Conservation (phyloP, 257 asterid species). For the Schizonepeta tenuifolia region DNA sequence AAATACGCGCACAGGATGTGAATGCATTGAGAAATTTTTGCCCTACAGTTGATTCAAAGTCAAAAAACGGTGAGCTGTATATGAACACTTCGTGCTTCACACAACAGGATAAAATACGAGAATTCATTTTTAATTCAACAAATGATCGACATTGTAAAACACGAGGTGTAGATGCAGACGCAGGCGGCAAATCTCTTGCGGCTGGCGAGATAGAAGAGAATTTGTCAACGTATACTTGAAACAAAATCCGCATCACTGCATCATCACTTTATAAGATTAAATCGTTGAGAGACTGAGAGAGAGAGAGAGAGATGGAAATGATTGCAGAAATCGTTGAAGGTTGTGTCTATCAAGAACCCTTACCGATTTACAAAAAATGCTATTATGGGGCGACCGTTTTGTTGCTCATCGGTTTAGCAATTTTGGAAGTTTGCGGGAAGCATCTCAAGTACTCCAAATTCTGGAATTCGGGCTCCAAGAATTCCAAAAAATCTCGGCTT, state of each 20-base stretch:
- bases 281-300: neutral
- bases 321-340: slow-evolving; percentile 21
- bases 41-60: too few relatives aligned
- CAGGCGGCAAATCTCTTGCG: neutral
- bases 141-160: neutral
- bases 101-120: too few relatives aligned
- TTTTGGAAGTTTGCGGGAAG: slow-evolving; percentile 57
- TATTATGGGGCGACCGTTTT: slow-evolving; percentile 36
- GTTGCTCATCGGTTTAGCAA: slow-evolving; percentile 35
- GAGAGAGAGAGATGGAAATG: neutral
- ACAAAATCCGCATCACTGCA: neutral
- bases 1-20: too few relatives aligned
- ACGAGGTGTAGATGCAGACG: neutral
- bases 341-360: slow-evolving; percentile 39
- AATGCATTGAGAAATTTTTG: too few relatives aligned
- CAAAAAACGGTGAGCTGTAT: too few relatives aligned
- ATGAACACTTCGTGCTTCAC: too few relatives aligned
- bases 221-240: neutral
- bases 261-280: too few relatives aligned
- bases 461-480: slow-evolving; percentile 41
- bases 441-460: slow-evolving; percentile 79
- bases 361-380: slow-evolving; percentile 42
- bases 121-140: neutral
- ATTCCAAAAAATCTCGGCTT: slow-evolving; percentile 30
- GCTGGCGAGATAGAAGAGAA: neutral